Percentiles rank a stretch among this genome's conserved stretches.
phyloP scores from a whole-genome alignment of 768 basidiomycete species.

The Tylopilus felleus region DNA sequence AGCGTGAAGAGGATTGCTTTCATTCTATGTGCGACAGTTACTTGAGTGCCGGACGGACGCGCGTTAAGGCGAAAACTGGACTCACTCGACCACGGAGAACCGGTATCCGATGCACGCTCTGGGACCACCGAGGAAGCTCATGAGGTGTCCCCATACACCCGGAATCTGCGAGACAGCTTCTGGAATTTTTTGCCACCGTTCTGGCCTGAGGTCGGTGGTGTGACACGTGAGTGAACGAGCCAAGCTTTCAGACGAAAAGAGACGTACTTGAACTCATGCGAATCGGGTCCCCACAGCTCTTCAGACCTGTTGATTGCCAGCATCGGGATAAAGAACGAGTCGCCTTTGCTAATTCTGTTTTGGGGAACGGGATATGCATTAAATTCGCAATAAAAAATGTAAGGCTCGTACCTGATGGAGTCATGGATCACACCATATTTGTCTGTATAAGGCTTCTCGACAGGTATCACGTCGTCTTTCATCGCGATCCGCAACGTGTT shows the following conservation, averaged over 20 bases:
- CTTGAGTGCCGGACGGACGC: neutral
- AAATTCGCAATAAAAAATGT: neutral
- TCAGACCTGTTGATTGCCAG: slow-evolving; percentile 48
- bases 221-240: neutral
- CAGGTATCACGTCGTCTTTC: slow-evolving; percentile 52
- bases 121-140: slow-evolving; percentile 64
- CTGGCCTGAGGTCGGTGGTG: slow-evolving; percentile 42
- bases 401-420: slow-evolving; percentile 35
- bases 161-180: slow-evolving; percentile 46
- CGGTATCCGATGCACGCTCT: slow-evolving; percentile 67
- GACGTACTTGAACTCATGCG: slow-evolving; percentile 53
- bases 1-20: slow-evolving; percentile 9
- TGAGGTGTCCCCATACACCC: slow-evolving; percentile 56
- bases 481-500: slow-evolving; percentile 43
- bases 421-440: slow-evolving; percentile 38
- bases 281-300: slow-evolving; percentile 61
- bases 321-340: slow-evolving; percentile 51
- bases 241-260: neutral
- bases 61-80: slow-evolving; percentile 4
- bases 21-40: neutral
- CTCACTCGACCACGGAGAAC: slow-evolving; percentile 59
- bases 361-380: neutral
- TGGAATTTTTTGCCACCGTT: slow-evolving; percentile 56
- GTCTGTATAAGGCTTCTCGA: slow-evolving; percentile 45
- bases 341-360: slow-evolving; percentile 41